Evolutionary conservation across 2,329 filamentous ascomycete genomes (phyloP), one percentile per base, ranked within the genome.

Genomic region (Alternaria gansuensis): DNA sequence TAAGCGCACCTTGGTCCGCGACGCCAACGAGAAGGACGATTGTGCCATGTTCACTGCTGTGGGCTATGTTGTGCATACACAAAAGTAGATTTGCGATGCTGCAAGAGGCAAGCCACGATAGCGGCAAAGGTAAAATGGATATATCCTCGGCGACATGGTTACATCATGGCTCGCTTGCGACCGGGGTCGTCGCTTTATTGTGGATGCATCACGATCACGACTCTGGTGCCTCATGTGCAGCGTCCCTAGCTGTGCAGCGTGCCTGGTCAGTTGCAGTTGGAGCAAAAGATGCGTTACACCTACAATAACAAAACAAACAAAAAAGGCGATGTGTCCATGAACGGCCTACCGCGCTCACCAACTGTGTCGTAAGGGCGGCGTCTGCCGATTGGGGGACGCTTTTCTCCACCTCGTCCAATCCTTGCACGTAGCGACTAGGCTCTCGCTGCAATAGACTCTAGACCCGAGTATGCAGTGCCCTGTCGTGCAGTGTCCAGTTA

Each of bases 11-110:
- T 78, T 77, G 57, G 79, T 75, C 60, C 80, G 78, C 52, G 77
- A 79, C 50, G 78, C 76, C 60, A 83, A 77, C 62, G 79, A 79
- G 66, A 78, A 77, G 13, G 72, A 62, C 23, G 69, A 60, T 17
- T 69, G 67, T 28, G 75, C 71, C 77, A 79, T 79, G 11, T 50
- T 67, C 41, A 46, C 56, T 40, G 33, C 24, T 45, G 41, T n/a
- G 46, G 56, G 48, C 45, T 37, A 49, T 63, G 51, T 63, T 33
- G 58, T 63, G 63, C 59, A 58, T 53, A 33, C 21, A 44, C 44
- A 13, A 57, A 60, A 61, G 46, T 37, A 39, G 70, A 68, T 68
- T 46, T 65, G 56, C 67, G 70, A 74, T 73, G 66, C 59, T 67
- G 71, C 66, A 61, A 53, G 49, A 31, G 51, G 55, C 55, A 51